Base-by-base conservation (phyloP, 352 stramenopile genomes). In the Globisporangium nodosum region DNA sequence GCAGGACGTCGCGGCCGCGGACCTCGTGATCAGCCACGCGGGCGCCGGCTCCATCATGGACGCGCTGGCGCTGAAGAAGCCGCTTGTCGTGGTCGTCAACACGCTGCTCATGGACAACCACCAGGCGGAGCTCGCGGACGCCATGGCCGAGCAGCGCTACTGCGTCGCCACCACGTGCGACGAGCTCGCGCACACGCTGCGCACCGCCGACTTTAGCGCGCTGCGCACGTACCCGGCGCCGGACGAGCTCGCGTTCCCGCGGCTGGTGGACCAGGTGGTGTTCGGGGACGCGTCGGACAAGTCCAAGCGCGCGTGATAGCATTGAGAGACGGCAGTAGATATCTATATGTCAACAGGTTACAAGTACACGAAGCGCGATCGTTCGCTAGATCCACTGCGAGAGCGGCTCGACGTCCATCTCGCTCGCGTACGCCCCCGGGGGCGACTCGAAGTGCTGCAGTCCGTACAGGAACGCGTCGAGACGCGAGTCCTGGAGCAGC, bases 101-200 rank as follows among this genome's bases (percentile, higher is more conserved):
- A 88, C 79, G 18, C 48, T 63, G 56, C 81, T 99, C 15, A 99
- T 99, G 96, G 83, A 98, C 82, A 98, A 99, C 81, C 96, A 99
- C 72, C 96, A 99, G 74, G 80, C 74, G 39, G 96, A 99, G 66
- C 72, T 99, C 20, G 96, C 96, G 7, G 73, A 91, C 49, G 94
- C 95, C 40, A 96, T 99, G 81, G 83, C 83, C 16, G 71, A 77
- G 27, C 61, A 81, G 52, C 70, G 66, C 2, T 89, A 81, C 52
- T 90, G 83, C 54, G 61, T 89, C 11, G 61, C 71, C 18, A 88
- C 85, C 9, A 78, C 65, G 2, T 76, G 74, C 15, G 64, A 74
- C 21, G 56, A 37, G 5, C 61, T 92, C 27, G 54, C 70, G 11
- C 20, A 47, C 5, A 64, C 68, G 39, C 68, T 93, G 2, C 39